Evolutionary conservation across 1,284 basidiomycete species (phyloP).

Genomic region (Rhodotorula sp.): DNA sequence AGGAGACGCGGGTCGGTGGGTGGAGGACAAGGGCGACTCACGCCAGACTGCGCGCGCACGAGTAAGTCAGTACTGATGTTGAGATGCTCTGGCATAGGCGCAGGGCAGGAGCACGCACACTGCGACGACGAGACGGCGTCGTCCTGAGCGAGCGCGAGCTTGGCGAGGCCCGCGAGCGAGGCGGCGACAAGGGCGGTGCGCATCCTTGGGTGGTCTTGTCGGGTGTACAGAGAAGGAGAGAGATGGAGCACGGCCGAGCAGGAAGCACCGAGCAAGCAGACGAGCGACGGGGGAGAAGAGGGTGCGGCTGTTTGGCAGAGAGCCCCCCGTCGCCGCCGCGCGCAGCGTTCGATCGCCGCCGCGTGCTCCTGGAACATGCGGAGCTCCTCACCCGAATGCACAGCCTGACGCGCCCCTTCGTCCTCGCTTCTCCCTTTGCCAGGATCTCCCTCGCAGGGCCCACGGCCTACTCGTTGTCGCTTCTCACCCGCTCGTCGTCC

Average conservation of each 20-base stretch:
- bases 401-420: too few species aligned
- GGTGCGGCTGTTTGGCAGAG: too few species aligned
- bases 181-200: not conserved
- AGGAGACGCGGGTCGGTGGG: not conserved
- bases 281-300: too few species aligned
- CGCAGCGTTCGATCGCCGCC: too few species aligned
- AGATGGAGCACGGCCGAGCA: not conserved
- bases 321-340: too few species aligned
- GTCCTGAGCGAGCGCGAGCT: not conserved
- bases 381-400: too few species aligned
- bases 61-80: not conserved
- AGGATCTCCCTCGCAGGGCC: too few species aligned
- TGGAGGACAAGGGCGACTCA: not conserved
- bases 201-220: not conserved
- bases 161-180: not conserved
- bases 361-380: too few species aligned
- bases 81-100: too few species aligned
- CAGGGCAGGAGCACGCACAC: not conserved
- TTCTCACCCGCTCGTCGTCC: too few species aligned
- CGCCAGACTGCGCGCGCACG: not conserved
- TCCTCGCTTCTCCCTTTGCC: too few species aligned
- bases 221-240: not conserved
- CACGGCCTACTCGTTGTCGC: too few species aligned
- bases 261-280: not conserved
- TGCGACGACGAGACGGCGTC: slow-evolving; percentile 8